Conservation (phyloP, 805 yeast genomes). For the Metschnikowia arizonensis region DNA sequence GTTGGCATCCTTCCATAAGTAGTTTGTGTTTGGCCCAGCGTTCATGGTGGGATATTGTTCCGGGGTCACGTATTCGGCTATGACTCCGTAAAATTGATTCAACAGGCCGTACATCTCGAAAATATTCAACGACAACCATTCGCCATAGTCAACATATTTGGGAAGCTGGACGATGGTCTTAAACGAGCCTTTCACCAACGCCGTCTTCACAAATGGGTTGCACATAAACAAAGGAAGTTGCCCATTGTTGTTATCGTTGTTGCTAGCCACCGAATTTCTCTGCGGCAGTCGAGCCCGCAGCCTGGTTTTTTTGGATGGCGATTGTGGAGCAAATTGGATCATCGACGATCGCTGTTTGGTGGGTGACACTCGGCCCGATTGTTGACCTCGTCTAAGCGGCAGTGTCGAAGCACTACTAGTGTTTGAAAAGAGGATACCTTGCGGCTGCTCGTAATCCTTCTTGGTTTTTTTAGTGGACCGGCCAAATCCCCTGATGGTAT, state of each 20-base stretch:
- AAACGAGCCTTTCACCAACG: constrained; percentile 93
- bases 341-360: constrained; percentile 27
- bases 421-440: constrained; percentile 30
- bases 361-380: constrained; percentile 39
- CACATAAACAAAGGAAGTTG: constrained; percentile 66
- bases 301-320: constrained; percentile 21
- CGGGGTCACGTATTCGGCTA: constrained; percentile 86
- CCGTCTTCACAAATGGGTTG: constrained; percentile 91
- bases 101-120: constrained; percentile 85
- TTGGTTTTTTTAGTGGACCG: constrained; percentile 44
- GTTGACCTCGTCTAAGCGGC: constrained; percentile 34
- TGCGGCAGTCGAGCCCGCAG: constrained; percentile 19
- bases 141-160: constrained; percentile 88
- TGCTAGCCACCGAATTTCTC: constrained; percentile 6
- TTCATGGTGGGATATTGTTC: constrained; percentile 90
- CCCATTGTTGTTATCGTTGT: constrained; percentile 15
- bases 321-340: constrained; percentile 23
- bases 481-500: constrained; percentile 46
- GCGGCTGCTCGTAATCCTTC: constrained; percentile 26
- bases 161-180: constrained; percentile 94
- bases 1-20: constrained; percentile 78
- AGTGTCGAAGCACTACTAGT: constrained; percentile 29
- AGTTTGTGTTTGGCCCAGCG: constrained; percentile 90
- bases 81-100: constrained; percentile 85
- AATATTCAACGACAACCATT: constrained; percentile 92